Conservation (phyloP, 2,329 filamentous ascomycete genomes). For the Colletotrichum nymphaeae region DNA sequence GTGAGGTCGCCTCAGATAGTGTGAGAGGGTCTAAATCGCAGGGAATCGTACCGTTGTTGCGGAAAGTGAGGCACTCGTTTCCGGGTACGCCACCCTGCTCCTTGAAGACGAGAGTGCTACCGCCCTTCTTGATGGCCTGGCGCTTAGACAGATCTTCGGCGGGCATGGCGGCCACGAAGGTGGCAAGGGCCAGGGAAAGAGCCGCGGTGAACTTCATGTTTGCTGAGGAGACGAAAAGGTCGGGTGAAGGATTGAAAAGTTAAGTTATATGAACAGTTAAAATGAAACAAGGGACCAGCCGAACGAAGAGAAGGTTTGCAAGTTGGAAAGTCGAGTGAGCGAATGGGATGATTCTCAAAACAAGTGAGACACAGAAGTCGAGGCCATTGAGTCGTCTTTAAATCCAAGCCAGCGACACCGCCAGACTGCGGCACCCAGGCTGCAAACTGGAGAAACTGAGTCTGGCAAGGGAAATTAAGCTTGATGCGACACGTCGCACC, state of each 20-base stretch:
- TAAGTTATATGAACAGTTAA: neutral
- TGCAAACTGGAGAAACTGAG: neutral
- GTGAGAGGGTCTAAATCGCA: neutral
- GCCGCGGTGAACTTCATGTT: constrained; percentile 40
- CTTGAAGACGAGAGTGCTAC: constrained; percentile 47
- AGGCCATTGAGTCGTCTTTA: neutral
- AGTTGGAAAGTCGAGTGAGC: constrained; percentile 15
- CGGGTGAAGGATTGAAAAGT: neutral
- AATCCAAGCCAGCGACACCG: neutral
- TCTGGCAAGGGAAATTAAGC: constrained; percentile 12
- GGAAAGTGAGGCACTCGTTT: constrained; percentile 53
- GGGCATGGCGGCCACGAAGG: constrained; percentile 37
- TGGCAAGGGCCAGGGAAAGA: constrained; percentile 37
- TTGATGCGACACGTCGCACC: constrained; percentile 23
- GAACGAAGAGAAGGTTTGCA: constrained; percentile 19
- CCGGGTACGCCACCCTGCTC: constrained; percentile 50
- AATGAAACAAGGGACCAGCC: constrained; percentile 20
- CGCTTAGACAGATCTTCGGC: constrained; percentile 21
- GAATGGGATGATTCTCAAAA: constrained; percentile 12
- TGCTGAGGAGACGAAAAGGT: neutral
- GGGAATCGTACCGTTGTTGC: constrained; percentile 49
- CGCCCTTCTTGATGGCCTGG: constrained; percentile 13
- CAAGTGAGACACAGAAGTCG: neutral
- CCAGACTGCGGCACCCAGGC: neutral
- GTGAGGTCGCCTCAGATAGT: neutral